Percentiles rank a stretch among this genome's conserved stretches.
Evolutionary conservation across 768 basidiomycete species (phyloP).

Genomic region (Boletus insuetus): DNA sequence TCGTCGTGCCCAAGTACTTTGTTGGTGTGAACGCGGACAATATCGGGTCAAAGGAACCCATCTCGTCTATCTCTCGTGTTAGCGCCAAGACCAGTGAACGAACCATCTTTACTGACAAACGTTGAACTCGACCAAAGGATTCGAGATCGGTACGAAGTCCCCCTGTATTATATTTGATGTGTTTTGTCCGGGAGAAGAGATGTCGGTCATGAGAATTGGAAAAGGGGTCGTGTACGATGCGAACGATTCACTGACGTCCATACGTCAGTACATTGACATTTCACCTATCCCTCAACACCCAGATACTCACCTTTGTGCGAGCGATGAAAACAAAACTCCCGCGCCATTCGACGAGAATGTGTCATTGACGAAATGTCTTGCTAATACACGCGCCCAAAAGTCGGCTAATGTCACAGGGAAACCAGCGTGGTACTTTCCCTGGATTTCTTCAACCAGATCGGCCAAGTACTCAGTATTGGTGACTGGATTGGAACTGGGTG

Average conservation of each 20-base stretch:
- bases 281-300: neutral
- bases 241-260: constrained; percentile 30
- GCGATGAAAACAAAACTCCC: constrained; percentile 34
- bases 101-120: constrained; percentile 20
- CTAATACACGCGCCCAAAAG: constrained; percentile 25
- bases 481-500: constrained; percentile 19
- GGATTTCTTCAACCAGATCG: constrained; percentile 23
- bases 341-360: constrained; percentile 34
- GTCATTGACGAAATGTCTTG: constrained; percentile 39
- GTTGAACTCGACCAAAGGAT: constrained; percentile 36
- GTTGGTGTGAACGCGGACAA: constrained; percentile 45
- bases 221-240: constrained; percentile 35
- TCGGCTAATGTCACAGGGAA: constrained; percentile 33
- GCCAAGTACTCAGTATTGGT: constrained; percentile 16
- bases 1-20: constrained; percentile 43
- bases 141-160: constrained; percentile 29
- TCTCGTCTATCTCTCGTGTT: constrained; percentile 28
- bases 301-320: constrained; percentile 32
- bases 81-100: neutral
- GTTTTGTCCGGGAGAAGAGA: constrained; percentile 26
- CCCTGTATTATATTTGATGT: constrained; percentile 17
- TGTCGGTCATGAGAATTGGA: constrained; percentile 36
- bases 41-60: constrained; percentile 41
- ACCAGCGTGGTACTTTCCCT: constrained; percentile 32
- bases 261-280: neutral